phyloP scores from a whole-genome alignment of 2,329 filamentous ascomycete species.

The Fusarium albidum region DNA sequence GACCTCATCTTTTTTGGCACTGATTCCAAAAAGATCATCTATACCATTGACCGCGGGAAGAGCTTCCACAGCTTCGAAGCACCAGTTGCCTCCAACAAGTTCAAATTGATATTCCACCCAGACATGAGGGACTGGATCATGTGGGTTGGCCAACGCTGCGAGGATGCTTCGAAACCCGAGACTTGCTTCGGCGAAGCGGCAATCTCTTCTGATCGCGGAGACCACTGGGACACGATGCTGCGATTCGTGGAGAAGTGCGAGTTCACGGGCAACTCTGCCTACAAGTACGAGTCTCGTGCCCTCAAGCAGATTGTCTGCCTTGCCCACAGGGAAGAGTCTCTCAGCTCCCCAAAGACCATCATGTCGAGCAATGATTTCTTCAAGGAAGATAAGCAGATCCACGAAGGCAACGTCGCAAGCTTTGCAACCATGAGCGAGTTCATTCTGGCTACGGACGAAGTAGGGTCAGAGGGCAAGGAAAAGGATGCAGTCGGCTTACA shows the following conservation, averaged over 20 bases:
- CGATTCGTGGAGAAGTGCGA: conserved; percentile 83
- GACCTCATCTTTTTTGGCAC: conserved; percentile 91
- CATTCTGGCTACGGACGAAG: conserved; percentile 80
- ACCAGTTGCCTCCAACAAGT: conserved; percentile 57
- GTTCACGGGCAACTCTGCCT: conserved; percentile 76
- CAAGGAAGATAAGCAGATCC: conserved; percentile 60
- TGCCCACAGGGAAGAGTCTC: conserved; percentile 62
- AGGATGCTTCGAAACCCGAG: conserved; percentile 54
- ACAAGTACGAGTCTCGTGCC: conserved; percentile 61
- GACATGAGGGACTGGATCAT: conserved; percentile 89
- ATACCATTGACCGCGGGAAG: conserved; percentile 81
- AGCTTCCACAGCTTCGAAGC: conserved; percentile 78
- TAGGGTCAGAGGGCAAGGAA: conserved; percentile 62
- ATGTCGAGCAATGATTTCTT: conserved; percentile 84
- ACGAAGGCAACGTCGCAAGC: conserved; percentile 71
- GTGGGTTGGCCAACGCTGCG: conserved; percentile 83
- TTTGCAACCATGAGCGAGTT: conserved; percentile 98
- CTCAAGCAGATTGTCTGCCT: conserved; percentile 68
- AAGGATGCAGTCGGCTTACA: conserved; percentile 66
- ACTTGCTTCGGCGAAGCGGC: conserved; percentile 79
- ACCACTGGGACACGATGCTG: conserved; percentile 78
- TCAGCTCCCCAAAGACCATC: conserved; percentile 71
- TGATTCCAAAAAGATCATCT: conserved; percentile 69
- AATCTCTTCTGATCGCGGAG: conserved; percentile 80
- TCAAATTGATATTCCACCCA: conserved; percentile 80